Conservation (phyloP, 108 stramenopile genomes). For the Cyclotella baltica region DNA sequence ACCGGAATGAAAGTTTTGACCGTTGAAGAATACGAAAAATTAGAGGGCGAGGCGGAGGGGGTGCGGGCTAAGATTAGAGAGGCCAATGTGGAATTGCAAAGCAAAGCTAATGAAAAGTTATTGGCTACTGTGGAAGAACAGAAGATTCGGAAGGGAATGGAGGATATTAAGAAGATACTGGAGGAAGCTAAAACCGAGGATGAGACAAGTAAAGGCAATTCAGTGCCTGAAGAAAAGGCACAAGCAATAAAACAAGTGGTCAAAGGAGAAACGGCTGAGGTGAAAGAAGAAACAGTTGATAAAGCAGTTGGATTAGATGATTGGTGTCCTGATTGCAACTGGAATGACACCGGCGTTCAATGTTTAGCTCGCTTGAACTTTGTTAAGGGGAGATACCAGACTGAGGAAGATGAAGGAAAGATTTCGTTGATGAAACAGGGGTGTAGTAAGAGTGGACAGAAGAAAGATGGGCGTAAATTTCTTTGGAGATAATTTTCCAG, state of each 20-base stretch:
- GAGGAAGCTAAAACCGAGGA: slow-evolving; percentile 3
- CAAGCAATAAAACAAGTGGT: too few species aligned
- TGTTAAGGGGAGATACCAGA: neutral
- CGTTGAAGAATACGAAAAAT: slow-evolving; percentile 21
- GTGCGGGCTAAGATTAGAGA: slow-evolving; percentile 22
- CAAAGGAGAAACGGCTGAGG: neutral
- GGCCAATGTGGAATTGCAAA: slow-evolving; percentile 21
- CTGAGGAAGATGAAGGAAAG: neutral
- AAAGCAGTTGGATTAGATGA: slow-evolving; percentile 24
- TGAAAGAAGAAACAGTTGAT: slow-evolving; percentile 12
- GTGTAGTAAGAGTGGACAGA: neutral
- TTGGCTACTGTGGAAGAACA: slow-evolving; percentile 11
- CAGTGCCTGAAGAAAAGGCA: too few species aligned
- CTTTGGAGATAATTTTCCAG: too few species aligned
- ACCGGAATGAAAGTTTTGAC: slow-evolving; percentile 46
- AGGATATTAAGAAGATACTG: slow-evolving; percentile 31
- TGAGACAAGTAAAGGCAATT: too few species aligned
- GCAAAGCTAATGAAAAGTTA: slow-evolving; percentile 15
- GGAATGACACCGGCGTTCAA: neutral
- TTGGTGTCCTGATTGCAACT: slow-evolving; percentile 19
- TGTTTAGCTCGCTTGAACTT: neutral
- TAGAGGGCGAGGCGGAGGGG: slow-evolving; percentile 6
- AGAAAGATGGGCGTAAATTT: too few species aligned
- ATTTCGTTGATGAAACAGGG: neutral
- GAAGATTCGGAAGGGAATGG: slow-evolving; percentile 34